Evolutionary conservation across 805 yeast species (phyloP), one percentile per base, ranked within the genome.

Genomic region (Candida schatavii): DNA sequence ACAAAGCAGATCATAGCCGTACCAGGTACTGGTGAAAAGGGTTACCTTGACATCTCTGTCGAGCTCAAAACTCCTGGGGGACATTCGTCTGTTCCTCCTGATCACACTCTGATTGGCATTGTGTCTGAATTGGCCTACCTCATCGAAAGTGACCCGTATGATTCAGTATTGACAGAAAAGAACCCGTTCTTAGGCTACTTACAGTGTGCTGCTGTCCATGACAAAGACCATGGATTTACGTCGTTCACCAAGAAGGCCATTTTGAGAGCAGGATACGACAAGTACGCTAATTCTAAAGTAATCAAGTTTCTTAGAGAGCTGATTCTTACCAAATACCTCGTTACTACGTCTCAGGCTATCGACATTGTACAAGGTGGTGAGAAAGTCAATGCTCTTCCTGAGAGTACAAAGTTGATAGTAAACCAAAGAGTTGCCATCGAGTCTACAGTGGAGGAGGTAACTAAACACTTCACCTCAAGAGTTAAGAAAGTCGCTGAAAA

Each of bases 71-170:
- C 85, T 22, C 77, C 79, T 5, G 95, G 95, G 30, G 95, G 95
- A 5, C 95, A 85, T 57, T 79, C 90, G 1, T 81, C 89, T 5
- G 60, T 74, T 13, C 93, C 95, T 9, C 91, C 91, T 2, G 83
- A 77, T 37, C 93, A 87, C 56, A 85, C 93, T 3, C 74, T 84
- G 3, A 84, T 87, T 62, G 95, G 93, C 14, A 74, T 87, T 23
- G 66, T 82, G 42, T 70, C 87, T 3, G 80, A 82, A 43, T 64
- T 87, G 40, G 66, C 81, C 13, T 60, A 67, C 7, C 50, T 57
- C n/a, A 67, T 87, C 35, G 96, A 88, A 61, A 59, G 60, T 9
- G 74, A 75, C 46, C 82, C 80, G 7, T 81, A 66, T 53, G 54
- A 63, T 17, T 68, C 81, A 1, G 51, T 63, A 14, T 56, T 85